Base-by-base conservation (phyloP, 331 rosid genomes). In the Pyrus hybrid region DNA sequence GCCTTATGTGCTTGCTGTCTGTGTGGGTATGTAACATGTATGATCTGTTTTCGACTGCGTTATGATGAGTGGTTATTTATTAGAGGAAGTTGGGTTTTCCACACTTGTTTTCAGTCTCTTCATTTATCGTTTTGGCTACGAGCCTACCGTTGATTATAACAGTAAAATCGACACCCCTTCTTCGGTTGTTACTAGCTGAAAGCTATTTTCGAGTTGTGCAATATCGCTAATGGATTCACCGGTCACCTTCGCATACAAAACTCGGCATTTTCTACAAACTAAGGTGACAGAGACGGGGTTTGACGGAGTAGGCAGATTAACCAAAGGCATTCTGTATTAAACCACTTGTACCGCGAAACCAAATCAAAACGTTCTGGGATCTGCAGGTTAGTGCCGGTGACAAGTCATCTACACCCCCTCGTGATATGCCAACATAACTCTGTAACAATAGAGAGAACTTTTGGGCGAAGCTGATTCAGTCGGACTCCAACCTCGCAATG, bases 401-500 rank as follows among this genome's bases (percentile, higher is more conserved):
- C 45, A 41, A 41, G 45, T 41, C 29, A 58, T 22, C 6, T 10
- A 10, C 45, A 51, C 57, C 80, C 80, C 76, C 84, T 62, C 71
- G 49, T 63, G 68, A 25, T 63, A 23, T 26, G 29, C 35, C 47
- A n/a, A n/a, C 67, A 12, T 16, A n/a, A 32, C 67, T 3, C 16
- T 13, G 8, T 58, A 62, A 62, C 33, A 8, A 23, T 68, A 30
- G 51, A 11, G 4, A 67, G 29, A 28, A 29, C 73, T 54, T 43
- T 30, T 33, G 33, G 26, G 68, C 28, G 63, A 71, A 16, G 35
- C 61, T 53, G 11, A 71, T 81, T 62, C 85, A 92, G 61, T 95
- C 99, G 35, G 82, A 79, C 85, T 95, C 98, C 87, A 94, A 60
- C 82, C 91, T 83, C 35, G 93, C 82, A 86, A 94, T 94, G 69